Evolutionary conservation across 805 yeast species (phyloP).

Genomic region (Wickerhamiella siamensis): DNA sequence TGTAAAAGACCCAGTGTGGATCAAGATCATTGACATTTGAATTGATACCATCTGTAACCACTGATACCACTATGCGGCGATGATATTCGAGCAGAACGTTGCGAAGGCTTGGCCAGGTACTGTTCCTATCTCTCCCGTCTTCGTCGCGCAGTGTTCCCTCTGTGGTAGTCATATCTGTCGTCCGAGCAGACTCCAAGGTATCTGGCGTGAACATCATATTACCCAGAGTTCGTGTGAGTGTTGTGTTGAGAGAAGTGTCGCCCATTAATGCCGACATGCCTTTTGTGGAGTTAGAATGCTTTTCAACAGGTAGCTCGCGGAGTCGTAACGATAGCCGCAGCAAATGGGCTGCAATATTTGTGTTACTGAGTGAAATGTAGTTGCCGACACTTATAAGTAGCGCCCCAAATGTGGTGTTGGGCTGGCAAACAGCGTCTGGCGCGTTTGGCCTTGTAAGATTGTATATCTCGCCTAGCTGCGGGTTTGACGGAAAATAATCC

Average conservation of each 20-base stretch:
- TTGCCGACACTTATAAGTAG: conserved; percentile 18
- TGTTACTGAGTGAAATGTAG: conserved; percentile 31
- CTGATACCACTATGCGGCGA: conserved; percentile 9
- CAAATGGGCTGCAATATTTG: conserved; percentile 33
- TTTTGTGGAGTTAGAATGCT: too few relatives aligned
- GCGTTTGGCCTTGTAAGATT: background rate
- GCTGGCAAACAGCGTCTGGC: background rate
- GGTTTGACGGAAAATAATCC: conserved; percentile 11
- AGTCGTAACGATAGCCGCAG: conserved; percentile 29
- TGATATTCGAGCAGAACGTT: conserved; percentile 7
- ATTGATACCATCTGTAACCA: background rate
- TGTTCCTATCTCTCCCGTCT: background rate
- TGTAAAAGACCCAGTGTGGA: background rate
- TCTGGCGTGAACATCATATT: conserved; percentile 13
- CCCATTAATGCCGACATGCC: background rate
- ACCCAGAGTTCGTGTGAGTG: conserved; percentile 2
- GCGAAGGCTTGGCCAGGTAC: conserved; percentile 15
- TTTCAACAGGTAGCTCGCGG: background rate
- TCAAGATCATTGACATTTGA: background rate
- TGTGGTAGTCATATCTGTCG: too few relatives aligned
- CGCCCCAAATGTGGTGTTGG: conserved; percentile 6
- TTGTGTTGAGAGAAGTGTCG: conserved; percentile 4
- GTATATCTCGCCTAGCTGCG: conserved; percentile 3
- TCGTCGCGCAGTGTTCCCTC: background rate
- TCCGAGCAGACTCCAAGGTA: background rate